A percentile compares a stretch with the other conserved stretches of the same genome.
These are phyloP conservation scores for Suhomyces bokatorum DNA, from an alignment of 1,139 yeast species.

Conservation along the genomic window DNA sequence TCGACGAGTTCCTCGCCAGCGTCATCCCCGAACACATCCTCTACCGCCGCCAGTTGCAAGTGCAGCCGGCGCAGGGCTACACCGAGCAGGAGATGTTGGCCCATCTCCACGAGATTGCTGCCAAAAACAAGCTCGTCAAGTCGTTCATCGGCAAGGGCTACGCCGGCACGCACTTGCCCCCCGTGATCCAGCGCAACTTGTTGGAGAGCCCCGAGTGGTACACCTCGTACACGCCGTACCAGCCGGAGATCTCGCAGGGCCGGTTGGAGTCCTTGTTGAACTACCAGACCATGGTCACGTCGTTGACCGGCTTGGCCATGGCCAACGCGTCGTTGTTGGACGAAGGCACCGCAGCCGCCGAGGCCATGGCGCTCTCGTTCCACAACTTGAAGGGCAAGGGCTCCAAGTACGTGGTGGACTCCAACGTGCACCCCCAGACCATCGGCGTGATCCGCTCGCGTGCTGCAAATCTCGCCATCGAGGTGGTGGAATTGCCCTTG, in stretches of 20 bases:
- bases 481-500: constrained; percentile 60
- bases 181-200: constrained; percentile 89
- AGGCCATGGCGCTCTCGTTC: constrained; percentile 87
- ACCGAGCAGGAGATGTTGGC: constrained; percentile 79
- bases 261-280: constrained; percentile 86
- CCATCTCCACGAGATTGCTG: constrained; percentile 67
- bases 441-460: constrained; percentile 74
- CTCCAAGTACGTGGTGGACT: constrained; percentile 68
- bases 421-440: constrained; percentile 82
- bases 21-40: constrained; percentile 81
- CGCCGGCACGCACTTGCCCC: constrained; percentile 85
- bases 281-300: constrained; percentile 86
- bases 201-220: constrained; percentile 97
- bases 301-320: constrained; percentile 87
- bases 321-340: constrained; percentile 93
- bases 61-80: constrained; percentile 68
- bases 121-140: constrained; percentile 67
- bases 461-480: constrained; percentile 72
- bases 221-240: constrained; percentile 97
- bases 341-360: constrained; percentile 98
- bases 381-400: constrained; percentile 70
- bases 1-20: constrained; percentile 66
- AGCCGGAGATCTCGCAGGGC: constrained; percentile 97
- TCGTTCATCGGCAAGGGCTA: constrained; percentile 93
- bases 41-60: constrained; percentile 61